Evolutionary conservation across 2,329 filamentous ascomycete genomes (phyloP).

Genomic region (Hymenoscyphus scutula): DNA sequence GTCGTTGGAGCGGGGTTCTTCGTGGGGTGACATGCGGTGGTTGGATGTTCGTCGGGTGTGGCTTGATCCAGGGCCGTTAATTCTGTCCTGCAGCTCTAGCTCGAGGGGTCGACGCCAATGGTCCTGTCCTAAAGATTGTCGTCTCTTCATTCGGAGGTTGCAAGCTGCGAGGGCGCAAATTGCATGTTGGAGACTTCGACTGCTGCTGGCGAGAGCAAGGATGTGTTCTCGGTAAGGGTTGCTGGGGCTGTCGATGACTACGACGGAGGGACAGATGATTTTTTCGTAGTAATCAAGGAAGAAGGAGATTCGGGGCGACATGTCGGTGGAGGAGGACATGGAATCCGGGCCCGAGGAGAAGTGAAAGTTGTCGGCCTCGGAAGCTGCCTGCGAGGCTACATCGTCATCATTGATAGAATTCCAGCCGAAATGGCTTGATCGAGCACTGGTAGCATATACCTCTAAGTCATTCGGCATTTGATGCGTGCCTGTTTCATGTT

Average conservation of each 20-base stretch:
- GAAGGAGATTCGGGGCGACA: slow-evolving; percentile 78
- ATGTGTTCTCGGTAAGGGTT: slow-evolving; percentile 88
- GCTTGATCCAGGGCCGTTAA: slow-evolving; percentile 27
- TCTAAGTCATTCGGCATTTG: slow-evolving; percentile 30
- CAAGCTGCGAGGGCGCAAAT: slow-evolving; percentile 87
- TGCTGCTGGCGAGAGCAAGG: slow-evolving; percentile 71
- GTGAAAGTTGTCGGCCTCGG: slow-evolving; percentile 30
- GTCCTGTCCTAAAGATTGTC: slow-evolving; percentile 58
- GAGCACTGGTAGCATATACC: slow-evolving; percentile 33
- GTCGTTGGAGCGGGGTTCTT: slow-evolving; percentile 45
- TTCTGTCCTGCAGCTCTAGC: slow-evolving; percentile 34
- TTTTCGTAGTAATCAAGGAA: slow-evolving; percentile 93
- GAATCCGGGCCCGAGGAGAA: slow-evolving; percentile 38
- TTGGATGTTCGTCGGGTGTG: slow-evolving; percentile 27
- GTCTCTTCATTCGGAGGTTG: slow-evolving; percentile 82
- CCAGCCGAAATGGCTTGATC: slow-evolving; percentile 36
- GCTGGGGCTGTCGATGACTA: slow-evolving; percentile 80
- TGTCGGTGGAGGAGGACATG: slow-evolving; percentile 54
- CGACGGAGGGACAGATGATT: slow-evolving; percentile 86
- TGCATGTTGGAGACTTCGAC: slow-evolving; percentile 84
- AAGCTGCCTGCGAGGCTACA: slow-evolving; percentile 31
- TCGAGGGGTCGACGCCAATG: slow-evolving; percentile 45
- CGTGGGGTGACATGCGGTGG: slow-evolving; percentile 33
- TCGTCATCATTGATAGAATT: slow-evolving; percentile 36
- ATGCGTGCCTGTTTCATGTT: slow-evolving; percentile 20